Percentiles rank a stretch among this genome's conserved stretches.
Conservation (phyloP, 768 basidiomycete genomes). For the Asterophora lycoperdoides region DNA sequence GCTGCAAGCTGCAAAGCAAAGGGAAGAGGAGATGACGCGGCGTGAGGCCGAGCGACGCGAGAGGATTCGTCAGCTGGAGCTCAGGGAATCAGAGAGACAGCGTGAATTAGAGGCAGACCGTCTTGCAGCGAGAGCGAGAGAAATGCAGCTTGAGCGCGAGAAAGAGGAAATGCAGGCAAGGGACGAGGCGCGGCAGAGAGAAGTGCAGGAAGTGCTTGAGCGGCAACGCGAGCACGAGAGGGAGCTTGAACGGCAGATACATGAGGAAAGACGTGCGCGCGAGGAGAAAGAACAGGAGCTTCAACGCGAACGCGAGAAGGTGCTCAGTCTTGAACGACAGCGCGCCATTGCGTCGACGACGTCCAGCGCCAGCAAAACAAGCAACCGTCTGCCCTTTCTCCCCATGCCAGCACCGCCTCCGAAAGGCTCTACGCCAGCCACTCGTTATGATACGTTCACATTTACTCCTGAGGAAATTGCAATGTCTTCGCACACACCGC, state of each 20-base stretch:
- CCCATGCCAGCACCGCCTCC: constrained; percentile 17
- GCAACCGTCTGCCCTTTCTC: constrained; percentile 11
- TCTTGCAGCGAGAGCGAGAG: background rate
- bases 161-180: constrained; percentile 12
- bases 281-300: constrained; percentile 16
- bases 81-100: constrained; percentile 6
- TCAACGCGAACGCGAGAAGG: constrained; percentile 1
- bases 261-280: constrained; percentile 14
- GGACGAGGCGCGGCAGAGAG: constrained; percentile 2
- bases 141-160: constrained; percentile 13
- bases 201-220: background rate
- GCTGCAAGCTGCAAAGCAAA: constrained; percentile 5
- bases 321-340: constrained; percentile 11
- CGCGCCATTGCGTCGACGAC: background rate
- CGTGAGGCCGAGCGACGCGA: constrained; percentile 12
- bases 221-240: background rate
- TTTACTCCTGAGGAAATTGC: too few relatives aligned
- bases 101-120: constrained; percentile 8
- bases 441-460: background rate
- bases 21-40: constrained; percentile 4
- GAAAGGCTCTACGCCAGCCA: background rate
- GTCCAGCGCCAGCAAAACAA: constrained; percentile 10
- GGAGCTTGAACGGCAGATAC: constrained; percentile 9
- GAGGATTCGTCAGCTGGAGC: constrained; percentile 5
- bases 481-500: constrained; percentile 1